Conservation (phyloP, 331 rosid species). For the Rosa hybrid region DNA sequence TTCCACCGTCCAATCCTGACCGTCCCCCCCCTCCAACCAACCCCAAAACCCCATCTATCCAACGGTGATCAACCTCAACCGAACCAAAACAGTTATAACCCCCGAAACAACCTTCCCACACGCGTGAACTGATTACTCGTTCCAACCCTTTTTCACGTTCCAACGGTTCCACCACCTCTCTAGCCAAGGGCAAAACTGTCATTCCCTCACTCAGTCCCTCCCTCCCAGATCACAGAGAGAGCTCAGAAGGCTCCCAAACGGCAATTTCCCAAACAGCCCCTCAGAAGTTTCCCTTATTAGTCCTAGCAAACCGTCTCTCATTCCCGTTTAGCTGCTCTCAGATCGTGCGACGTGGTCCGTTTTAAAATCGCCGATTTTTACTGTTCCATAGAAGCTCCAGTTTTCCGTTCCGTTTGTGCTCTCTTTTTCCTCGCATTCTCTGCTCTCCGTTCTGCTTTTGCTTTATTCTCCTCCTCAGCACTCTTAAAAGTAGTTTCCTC, state of each 20-base stretch:
- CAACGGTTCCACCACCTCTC: neutral
- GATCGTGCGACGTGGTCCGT: constrained; percentile 38
- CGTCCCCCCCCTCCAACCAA: neutral
- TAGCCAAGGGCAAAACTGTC: constrained; percentile 32
- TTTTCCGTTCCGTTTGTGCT: neutral
- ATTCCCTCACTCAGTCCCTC: neutral
- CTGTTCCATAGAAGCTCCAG: constrained; percentile 40
- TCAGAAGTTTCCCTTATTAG: neutral
- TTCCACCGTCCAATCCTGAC: constrained; percentile 7
- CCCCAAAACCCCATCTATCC: neutral
- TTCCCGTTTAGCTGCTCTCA: constrained; percentile 9
- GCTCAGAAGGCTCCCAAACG: constrained; percentile 27
- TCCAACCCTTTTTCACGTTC: constrained; percentile 34
- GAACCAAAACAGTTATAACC: neutral
- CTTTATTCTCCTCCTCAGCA: constrained; percentile 29
- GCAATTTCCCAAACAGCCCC: constrained; percentile 20
- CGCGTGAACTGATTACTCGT: constrained; percentile 20
- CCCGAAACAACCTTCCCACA: neutral
- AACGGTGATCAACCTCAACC: neutral
- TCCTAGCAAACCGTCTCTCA: neutral
- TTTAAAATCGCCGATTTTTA: constrained; percentile 26
- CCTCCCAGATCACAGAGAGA: neutral
- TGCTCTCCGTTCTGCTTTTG: neutral
- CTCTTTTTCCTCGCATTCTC: constrained; percentile 17
- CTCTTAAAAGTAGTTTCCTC: constrained; percentile 19